Evolutionary conservation across 306 rosid genomes (phyloP).

Genomic region (Rubus idaeus): DNA sequence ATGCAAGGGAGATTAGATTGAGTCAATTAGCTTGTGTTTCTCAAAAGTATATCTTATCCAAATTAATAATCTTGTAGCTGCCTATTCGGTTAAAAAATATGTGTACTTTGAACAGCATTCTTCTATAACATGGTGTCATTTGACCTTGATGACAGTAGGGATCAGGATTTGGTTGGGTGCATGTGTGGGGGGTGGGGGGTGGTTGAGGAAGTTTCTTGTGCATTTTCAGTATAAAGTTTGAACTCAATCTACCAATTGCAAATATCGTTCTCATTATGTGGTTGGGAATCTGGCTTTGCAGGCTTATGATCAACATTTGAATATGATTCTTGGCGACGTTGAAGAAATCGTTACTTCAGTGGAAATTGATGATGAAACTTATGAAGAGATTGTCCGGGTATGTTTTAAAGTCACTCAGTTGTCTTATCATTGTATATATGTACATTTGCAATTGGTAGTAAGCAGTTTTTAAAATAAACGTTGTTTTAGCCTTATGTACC

Average conservation of each 20-base stretch:
- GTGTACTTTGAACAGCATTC: neutral
- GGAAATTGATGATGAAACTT: constrained; percentile 96
- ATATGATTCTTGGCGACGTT: constrained; percentile 99
- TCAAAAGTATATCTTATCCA: neutral
- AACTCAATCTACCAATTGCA: neutral
- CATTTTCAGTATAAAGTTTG: neutral
- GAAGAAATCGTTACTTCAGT: constrained; percentile 92
- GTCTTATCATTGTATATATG: neutral
- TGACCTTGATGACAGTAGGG: neutral
- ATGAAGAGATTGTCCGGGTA: constrained; percentile 99
- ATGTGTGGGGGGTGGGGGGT: too few relatives aligned
- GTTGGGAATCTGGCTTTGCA: constrained; percentile 42
- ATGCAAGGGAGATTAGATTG: neutral
- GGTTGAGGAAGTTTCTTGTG: neutral
- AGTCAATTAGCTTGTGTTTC: neutral
- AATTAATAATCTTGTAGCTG: neutral
- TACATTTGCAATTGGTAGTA: neutral
- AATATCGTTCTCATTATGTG: neutral
- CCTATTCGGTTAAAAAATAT: neutral
- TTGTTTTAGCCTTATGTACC: neutral
- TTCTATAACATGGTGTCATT: neutral
- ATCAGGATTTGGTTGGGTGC: neutral
- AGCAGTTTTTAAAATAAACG: neutral
- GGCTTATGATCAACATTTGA: constrained; percentile 99
- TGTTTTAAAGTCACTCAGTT: constrained; percentile 20